Conservation (phyloP, 257 asterid species). For the Perilla frutescens region DNA sequence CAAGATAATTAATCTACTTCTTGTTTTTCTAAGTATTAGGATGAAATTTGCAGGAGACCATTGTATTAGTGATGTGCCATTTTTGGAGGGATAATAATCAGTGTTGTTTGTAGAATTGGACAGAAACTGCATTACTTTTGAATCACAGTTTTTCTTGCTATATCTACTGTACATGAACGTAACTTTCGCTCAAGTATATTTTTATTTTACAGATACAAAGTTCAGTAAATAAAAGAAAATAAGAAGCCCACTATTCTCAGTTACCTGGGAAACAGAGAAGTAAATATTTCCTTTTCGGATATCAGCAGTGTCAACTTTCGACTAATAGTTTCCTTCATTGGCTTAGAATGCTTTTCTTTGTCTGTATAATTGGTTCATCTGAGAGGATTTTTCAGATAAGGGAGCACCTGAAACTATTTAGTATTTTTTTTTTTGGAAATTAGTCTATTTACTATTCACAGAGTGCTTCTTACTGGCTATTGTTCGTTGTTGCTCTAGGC, state of each 20-base stretch:
- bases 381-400: too few species aligned
- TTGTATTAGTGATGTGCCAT: neutral
- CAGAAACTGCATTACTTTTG: neutral
- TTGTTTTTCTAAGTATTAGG: neutral
- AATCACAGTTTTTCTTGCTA: neutral
- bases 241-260: neutral
- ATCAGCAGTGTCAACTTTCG: neutral
- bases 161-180: neutral
- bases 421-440: too few species aligned
- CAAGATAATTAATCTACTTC: neutral
- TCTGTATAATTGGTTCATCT: neutral
- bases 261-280: neutral
- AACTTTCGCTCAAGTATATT: neutral
- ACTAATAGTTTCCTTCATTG: neutral
- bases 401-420: too few species aligned
- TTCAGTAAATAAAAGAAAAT: neutral
- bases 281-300: neutral
- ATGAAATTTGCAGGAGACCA: neutral
- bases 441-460: too few species aligned
- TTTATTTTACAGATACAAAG: neutral
- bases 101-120: constrained; percentile 1
- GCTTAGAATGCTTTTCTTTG: neutral
- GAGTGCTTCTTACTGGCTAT: neutral
- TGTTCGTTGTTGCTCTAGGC: neutral
- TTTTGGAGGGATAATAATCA: constrained; percentile 10